Conservation (phyloP, 345 rosid genomes). For the Gossypium herbaceum region DNA sequence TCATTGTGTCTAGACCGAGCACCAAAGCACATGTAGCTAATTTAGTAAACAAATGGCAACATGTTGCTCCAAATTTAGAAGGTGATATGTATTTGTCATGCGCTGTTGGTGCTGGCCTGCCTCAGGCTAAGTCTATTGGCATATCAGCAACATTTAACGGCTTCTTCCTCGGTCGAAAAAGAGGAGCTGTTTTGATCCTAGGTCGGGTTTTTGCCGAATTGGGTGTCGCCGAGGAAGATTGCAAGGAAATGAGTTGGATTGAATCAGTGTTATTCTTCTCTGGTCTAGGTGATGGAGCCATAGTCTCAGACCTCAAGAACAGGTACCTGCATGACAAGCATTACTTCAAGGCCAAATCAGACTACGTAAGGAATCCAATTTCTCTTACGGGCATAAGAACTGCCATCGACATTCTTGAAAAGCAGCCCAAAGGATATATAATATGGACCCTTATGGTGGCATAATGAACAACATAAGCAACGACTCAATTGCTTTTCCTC, state of each 20-base stretch:
- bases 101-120: slow-evolving; percentile 34
- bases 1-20: slow-evolving; percentile 31
- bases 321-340: slow-evolving; percentile 26
- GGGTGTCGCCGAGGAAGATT: slow-evolving; percentile 29
- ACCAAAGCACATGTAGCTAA: slow-evolving; percentile 19
- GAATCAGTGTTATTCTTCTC: slow-evolving; percentile 42
- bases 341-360: slow-evolving; percentile 53
- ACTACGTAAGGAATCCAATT: slow-evolving; percentile 39
- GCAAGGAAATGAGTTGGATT: slow-evolving; percentile 53
- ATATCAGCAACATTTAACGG: slow-evolving; percentile 43
- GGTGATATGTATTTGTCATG: slow-evolving; percentile 38
- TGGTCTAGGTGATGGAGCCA: slow-evolving; percentile 28
- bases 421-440: slow-evolving; percentile 35
- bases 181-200: slow-evolving; percentile 27
- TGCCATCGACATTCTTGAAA: slow-evolving; percentile 27
- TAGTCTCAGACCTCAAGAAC: slow-evolving; percentile 26
- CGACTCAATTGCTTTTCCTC: slow-evolving; percentile 49
- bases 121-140: slow-evolving; percentile 18
- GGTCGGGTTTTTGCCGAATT: slow-evolving; percentile 33
- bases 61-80: slow-evolving; percentile 33
- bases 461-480: slow-evolving; percentile 40
- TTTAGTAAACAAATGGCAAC: slow-evolving; percentile 42
- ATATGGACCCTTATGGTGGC: slow-evolving; percentile 59
- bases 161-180: slow-evolving; percentile 42
- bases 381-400: slow-evolving; percentile 26